Percentiles rank a stretch among this genome's conserved stretches.
Evolutionary conservation across 345 rosid species (phyloP).

Genomic region (Corymbia maculata): DNA sequence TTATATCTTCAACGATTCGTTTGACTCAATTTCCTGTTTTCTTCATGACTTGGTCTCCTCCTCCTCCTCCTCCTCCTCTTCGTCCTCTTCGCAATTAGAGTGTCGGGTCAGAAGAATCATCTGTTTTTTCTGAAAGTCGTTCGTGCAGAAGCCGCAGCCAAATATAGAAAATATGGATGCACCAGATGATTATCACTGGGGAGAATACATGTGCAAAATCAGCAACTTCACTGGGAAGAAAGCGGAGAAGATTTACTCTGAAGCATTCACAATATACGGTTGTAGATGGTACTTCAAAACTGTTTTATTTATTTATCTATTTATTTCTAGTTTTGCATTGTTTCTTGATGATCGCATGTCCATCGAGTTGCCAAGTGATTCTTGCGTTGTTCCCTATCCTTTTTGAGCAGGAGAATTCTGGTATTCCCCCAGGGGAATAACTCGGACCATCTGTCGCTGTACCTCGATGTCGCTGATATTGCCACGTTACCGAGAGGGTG

Average conservation of each 20-base stretch:
- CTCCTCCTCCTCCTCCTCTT: not conserved
- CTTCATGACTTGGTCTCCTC: not conserved
- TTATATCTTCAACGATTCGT: not conserved
- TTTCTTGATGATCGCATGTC: not conserved
- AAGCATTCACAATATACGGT: not conserved
- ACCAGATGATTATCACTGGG: not conserved
- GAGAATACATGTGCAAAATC: not conserved
- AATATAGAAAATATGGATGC: not conserved
- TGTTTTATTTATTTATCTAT: no score
- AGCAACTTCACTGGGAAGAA: not conserved
- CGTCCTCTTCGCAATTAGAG: not conserved
- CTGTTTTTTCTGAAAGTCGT: not conserved
- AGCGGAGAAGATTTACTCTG: not conserved
- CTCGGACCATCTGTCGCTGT: not conserved
- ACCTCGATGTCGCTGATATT: slow-evolving; percentile 24
- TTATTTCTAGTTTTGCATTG: not conserved
- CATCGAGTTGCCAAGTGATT: not conserved
- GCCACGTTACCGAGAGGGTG: slow-evolving; percentile 30
- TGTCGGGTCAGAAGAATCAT: not conserved
- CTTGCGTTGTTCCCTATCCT: not conserved
- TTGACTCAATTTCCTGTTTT: not conserved
- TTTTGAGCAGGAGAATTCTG: not conserved
- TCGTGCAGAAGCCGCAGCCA: not conserved
- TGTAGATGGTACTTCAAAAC: not conserved
- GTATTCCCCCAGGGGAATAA: not conserved